These are phyloP conservation scores for Cerrena zonata DNA, from an alignment of 1,284 basidiomycete genomes.

Conservation along the genomic window DNA sequence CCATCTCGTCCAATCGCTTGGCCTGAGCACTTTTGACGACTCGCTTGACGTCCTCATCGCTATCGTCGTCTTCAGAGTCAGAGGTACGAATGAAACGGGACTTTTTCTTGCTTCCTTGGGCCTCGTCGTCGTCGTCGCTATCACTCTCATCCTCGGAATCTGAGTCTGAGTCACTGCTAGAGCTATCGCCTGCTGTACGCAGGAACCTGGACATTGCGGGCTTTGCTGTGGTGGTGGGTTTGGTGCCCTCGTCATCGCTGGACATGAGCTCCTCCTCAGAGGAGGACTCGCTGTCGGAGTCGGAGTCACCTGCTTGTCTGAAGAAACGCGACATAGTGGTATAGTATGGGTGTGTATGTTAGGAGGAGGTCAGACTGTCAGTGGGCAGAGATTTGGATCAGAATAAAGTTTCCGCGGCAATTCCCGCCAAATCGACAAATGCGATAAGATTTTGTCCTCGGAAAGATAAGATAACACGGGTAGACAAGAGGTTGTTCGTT, in stretches of 20 bases:
- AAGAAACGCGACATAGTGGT: slow-evolving; percentile 79
- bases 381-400: too few relatives aligned
- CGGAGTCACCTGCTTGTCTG: slow-evolving; percentile 76
- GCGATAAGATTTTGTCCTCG: too few relatives aligned
- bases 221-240: slow-evolving; percentile 48
- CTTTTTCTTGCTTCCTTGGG: slow-evolving; percentile 35
- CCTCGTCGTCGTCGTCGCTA: slow-evolving; percentile 36
- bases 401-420: too few relatives aligned
- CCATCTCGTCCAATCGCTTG: slow-evolving; percentile 85
- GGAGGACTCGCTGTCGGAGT: slow-evolving; percentile 71
- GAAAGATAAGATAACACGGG: too few relatives aligned
- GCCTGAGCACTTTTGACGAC: slow-evolving; percentile 83
- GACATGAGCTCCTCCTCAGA: slow-evolving; percentile 79
- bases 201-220: slow-evolving; percentile 74
- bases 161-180: slow-evolving; percentile 45
- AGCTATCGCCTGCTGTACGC: slow-evolving; percentile 45
- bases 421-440: too few relatives aligned
- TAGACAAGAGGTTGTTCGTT: too few relatives aligned
- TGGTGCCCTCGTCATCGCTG: slow-evolving; percentile 57
- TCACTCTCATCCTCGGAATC: slow-evolving; percentile 30
- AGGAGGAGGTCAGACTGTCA: too few relatives aligned
- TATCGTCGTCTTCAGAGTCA: slow-evolving; percentile 59
- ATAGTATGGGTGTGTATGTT: not conserved
- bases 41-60: slow-evolving; percentile 65
- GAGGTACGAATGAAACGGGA: slow-evolving; percentile 40